These are phyloP conservation scores for Parmelia sp. DNA, from an alignment of 495 filamentous ascomycete genomes.

Conservation along the genomic window DNA sequence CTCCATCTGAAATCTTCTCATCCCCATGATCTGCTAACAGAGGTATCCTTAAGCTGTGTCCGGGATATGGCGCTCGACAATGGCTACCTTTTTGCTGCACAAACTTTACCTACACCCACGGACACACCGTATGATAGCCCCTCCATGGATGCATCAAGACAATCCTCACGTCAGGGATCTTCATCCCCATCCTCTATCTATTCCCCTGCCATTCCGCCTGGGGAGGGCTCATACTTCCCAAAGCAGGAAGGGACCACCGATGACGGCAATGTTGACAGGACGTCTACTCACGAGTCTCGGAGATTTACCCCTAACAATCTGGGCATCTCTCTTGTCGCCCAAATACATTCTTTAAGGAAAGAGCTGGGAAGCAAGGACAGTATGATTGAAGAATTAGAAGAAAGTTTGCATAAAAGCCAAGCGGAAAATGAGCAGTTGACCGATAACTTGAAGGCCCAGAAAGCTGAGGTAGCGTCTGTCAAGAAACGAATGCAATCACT, in stretches of 20 bases:
- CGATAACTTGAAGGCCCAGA: slow-evolving; percentile 50
- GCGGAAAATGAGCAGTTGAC: slow-evolving; percentile 68
- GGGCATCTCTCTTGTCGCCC: slow-evolving; percentile 89
- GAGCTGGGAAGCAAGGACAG: slow-evolving; percentile 84
- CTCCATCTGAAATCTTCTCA: not conserved
- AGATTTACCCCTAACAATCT: slow-evolving; percentile 84
- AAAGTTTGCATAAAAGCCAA: slow-evolving; percentile 59
- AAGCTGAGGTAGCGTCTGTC: slow-evolving; percentile 70
- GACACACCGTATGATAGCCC: slow-evolving; percentile 61
- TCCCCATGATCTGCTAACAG: not conserved
- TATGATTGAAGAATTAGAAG: slow-evolving; percentile 77
- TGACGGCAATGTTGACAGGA: slow-evolving; percentile 57
- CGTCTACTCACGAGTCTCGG: slow-evolving; percentile 77
- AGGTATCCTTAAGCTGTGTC: not conserved
- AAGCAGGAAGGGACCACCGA: slow-evolving; percentile 30
- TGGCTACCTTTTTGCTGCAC: slow-evolving; percentile 25
- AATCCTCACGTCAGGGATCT: slow-evolving; percentile 47
- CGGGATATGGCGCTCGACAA: slow-evolving; percentile 22
- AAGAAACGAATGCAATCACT: slow-evolving; percentile 79
- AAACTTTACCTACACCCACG: slow-evolving; percentile 57
- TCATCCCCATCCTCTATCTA: slow-evolving; percentile 51
- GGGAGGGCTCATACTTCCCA: slow-evolving; percentile 38
- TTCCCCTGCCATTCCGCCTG: slow-evolving; percentile 51
- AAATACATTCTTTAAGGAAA: slow-evolving; percentile 79
- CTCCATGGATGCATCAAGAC: slow-evolving; percentile 45